These are phyloP conservation scores for Fraxinus sp. DNA, from an alignment of 305 asterid species.

Conservation along the genomic window DNA sequence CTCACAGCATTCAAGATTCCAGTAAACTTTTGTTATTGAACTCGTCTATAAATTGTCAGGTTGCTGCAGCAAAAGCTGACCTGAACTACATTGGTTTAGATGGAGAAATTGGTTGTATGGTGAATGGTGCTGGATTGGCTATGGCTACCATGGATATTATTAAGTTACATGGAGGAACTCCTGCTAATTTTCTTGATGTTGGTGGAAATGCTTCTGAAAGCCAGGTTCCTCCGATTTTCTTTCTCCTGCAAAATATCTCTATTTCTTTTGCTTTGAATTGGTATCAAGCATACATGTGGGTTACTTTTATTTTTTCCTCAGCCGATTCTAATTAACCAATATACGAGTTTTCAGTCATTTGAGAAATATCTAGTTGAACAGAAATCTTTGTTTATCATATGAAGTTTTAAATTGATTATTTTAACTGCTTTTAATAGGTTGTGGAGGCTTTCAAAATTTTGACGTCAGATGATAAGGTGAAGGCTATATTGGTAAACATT, in stretches of 20 bases:
- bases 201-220: constrained; percentile 98
- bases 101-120: constrained; percentile 99
- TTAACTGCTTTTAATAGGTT: constrained; percentile 50
- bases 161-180: constrained; percentile 97
- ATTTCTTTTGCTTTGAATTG: constrained; percentile 10
- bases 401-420: neutral
- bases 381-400: neutral
- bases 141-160: constrained; percentile 99
- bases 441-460: constrained; percentile 96
- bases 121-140: constrained; percentile 99
- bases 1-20: constrained; percentile 3
- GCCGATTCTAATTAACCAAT: constrained; percentile 1
- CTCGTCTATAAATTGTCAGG: constrained; percentile 42
- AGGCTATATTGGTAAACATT: constrained; percentile 93
- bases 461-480: constrained; percentile 96
- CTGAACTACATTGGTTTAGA: constrained; percentile 96
- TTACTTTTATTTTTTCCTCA: neutral
- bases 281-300: neutral
- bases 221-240: constrained; percentile 53
- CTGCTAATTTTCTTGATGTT: constrained; percentile 92
- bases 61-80: constrained; percentile 98
- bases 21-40: neutral
- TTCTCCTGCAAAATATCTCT: neutral
- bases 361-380: neutral
- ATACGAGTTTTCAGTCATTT: neutral